A percentile compares a stretch with the other conserved stretches of the same genome.
Evolutionary conservation across 768 basidiomycete species (phyloP).

Genomic region (Fomitopsis serialis): DNA sequence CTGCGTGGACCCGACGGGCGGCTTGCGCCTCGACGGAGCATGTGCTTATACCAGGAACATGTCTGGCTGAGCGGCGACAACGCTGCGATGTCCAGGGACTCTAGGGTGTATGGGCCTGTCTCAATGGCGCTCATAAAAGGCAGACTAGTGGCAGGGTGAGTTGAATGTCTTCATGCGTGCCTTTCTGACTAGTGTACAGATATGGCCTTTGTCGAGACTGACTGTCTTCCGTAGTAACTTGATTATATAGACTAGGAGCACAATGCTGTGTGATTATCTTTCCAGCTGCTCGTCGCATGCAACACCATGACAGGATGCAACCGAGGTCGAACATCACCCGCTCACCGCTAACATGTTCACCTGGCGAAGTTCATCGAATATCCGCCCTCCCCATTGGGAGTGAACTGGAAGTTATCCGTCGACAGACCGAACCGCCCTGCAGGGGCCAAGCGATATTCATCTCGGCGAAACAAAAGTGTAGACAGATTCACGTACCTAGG

Average conservation of each 20-base stretch:
- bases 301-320: too few relatives aligned
- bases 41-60: conserved; percentile 76
- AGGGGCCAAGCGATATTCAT: background rate
- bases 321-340: too few relatives aligned
- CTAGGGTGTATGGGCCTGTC: conserved; percentile 89
- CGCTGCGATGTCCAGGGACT: conserved; percentile 75
- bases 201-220: conserved; percentile 21
- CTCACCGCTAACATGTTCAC: background rate
- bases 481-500: conserved; percentile 50
- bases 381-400: conserved; percentile 90
- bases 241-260: conserved; percentile 19
- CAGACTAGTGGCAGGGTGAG: conserved; percentile 61
- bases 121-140: conserved; percentile 74
- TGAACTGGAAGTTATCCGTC: conserved; percentile 96
- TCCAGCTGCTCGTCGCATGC: too few relatives aligned
- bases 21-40: conserved; percentile 65
- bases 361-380: conserved; percentile 85
- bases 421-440: conserved; percentile 89
- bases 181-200: conserved; percentile 11
- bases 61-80: conserved; percentile 94
- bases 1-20: conserved; percentile 82
- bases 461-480: background rate
- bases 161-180: conserved; percentile 1
- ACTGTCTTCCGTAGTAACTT: conserved; percentile 26
- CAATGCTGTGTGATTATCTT: background rate